Conservation (phyloP, 495 filamentous ascomycete species). For the Xeromyces bisporus region DNA sequence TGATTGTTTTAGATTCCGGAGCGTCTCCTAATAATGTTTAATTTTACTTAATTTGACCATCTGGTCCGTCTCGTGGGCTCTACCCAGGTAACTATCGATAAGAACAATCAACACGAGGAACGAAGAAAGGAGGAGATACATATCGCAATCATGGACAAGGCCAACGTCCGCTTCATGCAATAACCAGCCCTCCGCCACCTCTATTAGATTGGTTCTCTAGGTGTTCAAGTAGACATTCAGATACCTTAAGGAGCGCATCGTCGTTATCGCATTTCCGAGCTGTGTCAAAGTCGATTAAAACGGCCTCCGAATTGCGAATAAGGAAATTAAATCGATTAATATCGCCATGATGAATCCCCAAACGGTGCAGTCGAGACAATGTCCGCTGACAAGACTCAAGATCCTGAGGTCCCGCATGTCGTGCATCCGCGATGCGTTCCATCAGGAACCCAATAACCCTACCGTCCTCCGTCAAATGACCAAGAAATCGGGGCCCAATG, state of each 20-base stretch:
- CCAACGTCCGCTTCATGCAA: not conserved
- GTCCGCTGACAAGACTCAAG: slow-evolving; percentile 12
- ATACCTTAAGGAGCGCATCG: slow-evolving; percentile 3
- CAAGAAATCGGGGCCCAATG: slow-evolving; percentile 26
- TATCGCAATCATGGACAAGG: not conserved
- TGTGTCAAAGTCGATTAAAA: slow-evolving; percentile 24
- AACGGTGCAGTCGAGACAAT: slow-evolving; percentile 16
- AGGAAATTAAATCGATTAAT: slow-evolving; percentile 32
- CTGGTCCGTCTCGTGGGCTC: not conserved
- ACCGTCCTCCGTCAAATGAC: slow-evolving; percentile 25
- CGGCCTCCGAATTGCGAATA: slow-evolving; percentile 9
- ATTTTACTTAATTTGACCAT: no score
- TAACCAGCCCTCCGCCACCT: slow-evolving; percentile 3
- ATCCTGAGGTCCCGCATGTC: slow-evolving; percentile 17
- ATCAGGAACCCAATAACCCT: slow-evolving; percentile 31
- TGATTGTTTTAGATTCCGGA: no score
- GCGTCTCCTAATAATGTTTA: no score
- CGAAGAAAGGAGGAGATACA: not conserved
- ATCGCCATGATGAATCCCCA: slow-evolving; percentile 27
- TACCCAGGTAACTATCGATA: slow-evolving; percentile 4
- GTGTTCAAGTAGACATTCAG: slow-evolving; percentile 1
- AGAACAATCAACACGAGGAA: slow-evolving; percentile 6
- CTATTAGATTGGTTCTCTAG: slow-evolving; percentile 3
- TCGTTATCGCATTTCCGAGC: slow-evolving; percentile 4
- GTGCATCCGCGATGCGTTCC: slow-evolving; percentile 14